These are phyloP conservation scores for Boletus sp. DNA, from an alignment of 1,284 basidiomycete genomes.

Conservation along the genomic window DNA sequence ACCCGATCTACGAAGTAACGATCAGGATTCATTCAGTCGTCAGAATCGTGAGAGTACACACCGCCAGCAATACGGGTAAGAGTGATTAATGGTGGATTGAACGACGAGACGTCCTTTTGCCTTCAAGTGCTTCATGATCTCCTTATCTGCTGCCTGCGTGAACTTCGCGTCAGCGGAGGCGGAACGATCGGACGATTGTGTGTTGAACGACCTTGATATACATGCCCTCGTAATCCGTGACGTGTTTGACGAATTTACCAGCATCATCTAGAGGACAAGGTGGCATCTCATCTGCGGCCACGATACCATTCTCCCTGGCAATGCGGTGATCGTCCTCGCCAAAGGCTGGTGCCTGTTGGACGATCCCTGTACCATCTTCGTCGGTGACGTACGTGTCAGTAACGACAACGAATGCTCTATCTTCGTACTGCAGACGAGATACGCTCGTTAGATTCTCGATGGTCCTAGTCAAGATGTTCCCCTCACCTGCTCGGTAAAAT, in stretches of 20 bases:
- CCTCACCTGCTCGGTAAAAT: conserved; percentile 87
- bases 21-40: background rate
- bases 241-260: conserved; percentile 85
- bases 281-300: conserved; percentile 85
- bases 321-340: conserved; percentile 99
- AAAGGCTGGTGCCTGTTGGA: conserved; percentile 98
- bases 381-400: conserved; percentile 93
- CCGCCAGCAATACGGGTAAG: conserved; percentile 98
- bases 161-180: conserved; percentile 1
- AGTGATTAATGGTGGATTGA: conserved; percentile 84
- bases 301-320: conserved; percentile 78
- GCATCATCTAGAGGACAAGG: conserved; percentile 94
- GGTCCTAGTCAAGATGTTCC: background rate
- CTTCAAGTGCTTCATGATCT: conserved; percentile 91
- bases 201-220: conserved; percentile 76
- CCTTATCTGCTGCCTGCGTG: conserved; percentile 82
- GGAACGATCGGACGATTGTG: background rate
- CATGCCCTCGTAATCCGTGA: conserved; percentile 87
- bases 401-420: conserved; percentile 88
- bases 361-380: conserved; percentile 94
- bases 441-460: background rate
- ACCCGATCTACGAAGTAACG: conserved; percentile 56
- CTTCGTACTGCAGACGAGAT: conserved; percentile 64
- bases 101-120: conserved; percentile 85
- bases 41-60: conserved; percentile 30